Conservation (phyloP, 495 filamentous ascomycete species). For the Talaromyces trachyspermus region DNA sequence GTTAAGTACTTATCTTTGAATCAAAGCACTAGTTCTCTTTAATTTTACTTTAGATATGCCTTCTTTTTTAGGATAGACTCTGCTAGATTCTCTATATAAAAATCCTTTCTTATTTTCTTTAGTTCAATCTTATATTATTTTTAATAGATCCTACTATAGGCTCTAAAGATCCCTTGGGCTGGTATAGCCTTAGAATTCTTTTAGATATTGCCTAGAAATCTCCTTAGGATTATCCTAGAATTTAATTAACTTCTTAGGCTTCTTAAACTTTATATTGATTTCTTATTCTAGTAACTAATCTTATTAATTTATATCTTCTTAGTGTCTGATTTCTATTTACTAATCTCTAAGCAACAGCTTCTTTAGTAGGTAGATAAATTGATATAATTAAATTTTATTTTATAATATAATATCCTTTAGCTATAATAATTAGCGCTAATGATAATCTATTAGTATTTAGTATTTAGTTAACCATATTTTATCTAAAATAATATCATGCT, state of each 20-base stretch:
- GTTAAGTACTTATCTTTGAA: too few relatives aligned
- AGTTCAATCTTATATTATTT: too few relatives aligned
- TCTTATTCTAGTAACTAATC: background rate
- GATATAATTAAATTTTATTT: background rate
- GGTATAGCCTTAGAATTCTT: too few relatives aligned
- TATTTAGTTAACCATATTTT: background rate
- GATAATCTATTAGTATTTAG: background rate
- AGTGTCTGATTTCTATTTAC: background rate
- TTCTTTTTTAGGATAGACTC: too few relatives aligned
- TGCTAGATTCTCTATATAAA: too few relatives aligned
- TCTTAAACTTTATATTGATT: background rate
- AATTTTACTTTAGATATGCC: too few relatives aligned
- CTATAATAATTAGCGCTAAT: background rate
- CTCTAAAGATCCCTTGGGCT: too few relatives aligned
- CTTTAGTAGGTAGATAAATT: background rate
- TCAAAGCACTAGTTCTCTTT: too few relatives aligned
- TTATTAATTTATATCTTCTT: background rate
- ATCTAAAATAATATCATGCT: conserved; percentile 2
- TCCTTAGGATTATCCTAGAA: too few relatives aligned
- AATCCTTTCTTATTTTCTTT: too few relatives aligned
- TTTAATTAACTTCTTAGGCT: background rate
- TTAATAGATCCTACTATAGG: too few relatives aligned
- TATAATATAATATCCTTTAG: background rate
- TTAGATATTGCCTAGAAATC: too few relatives aligned
- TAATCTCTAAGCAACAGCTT: background rate